Evolutionary conservation across 176 grass and related monocot genomes (phyloP), one percentile per base, ranked within the genome.

Genomic region (Eragrostis curvula): DNA sequence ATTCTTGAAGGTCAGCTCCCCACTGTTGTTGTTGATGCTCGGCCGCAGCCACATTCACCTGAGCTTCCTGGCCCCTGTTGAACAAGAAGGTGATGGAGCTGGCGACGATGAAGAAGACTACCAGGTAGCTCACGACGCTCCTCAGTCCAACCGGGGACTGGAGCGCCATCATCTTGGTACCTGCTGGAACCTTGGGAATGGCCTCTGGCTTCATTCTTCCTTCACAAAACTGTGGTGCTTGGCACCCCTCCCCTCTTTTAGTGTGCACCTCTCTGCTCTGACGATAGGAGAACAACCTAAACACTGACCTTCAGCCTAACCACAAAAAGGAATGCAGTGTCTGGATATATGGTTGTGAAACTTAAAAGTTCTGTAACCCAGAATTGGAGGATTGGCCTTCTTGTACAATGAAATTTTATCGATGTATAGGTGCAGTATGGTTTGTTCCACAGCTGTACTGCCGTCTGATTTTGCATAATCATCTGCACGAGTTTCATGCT

Each of bases 81-180:
- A 85, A 25, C 3, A 94, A 25, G 53, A 94, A 21, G 52, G 86
- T 79, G 61, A 84, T 14, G 16, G 87, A 56, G 83, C 78, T 83
- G 47, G 53, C 45, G 52, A 89, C 3, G 63, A 94, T 51, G 81
- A 86, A 91, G 87, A 94, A 89, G 71, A 30, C 89, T 11, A 91
- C 66, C 68, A 91, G 70, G 53, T 73, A 89, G 87, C 27, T 80
- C 0, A 87, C 21, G 59, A 82, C 65, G 71, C 62, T 81, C 70
- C 81, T 89, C 32, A 91, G 29, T 5, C 89, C 92, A 16, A 87
- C 9, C 0, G 81, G 66, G 20, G 75, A 60, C 16, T 74, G 77
- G 10, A 67, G 17, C 8, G 40, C 79, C 7, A 49, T 47, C 92
- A 89, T 89, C 74, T 81, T 63, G 63, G 2, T 17, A 12, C 8